Evolutionary conservation across 768 basidiomycete species (phyloP).

Genomic region (Cyclocybe cylindracea): DNA sequence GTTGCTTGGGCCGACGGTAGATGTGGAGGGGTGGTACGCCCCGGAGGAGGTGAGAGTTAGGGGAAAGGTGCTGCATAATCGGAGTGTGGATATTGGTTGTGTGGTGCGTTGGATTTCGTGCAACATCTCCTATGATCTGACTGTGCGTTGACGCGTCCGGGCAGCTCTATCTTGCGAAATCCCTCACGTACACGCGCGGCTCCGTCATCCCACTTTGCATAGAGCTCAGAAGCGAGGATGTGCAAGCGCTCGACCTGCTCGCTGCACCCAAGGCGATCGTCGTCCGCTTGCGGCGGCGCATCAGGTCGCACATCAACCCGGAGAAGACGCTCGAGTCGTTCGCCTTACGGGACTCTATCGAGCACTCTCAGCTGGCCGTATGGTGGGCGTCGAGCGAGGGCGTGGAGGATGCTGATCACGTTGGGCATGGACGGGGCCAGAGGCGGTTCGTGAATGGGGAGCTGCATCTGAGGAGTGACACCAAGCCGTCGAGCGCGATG

Average conservation of each 20-base stretch:
- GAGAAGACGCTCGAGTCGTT: conserved; percentile 9
- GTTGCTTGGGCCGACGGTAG: conserved; percentile 34
- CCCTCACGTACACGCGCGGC: conserved; percentile 41
- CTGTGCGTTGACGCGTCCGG: background rate
- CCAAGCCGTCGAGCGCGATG: conserved; percentile 35
- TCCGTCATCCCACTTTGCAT: conserved; percentile 36
- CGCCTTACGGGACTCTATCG: conserved; percentile 12
- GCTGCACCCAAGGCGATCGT: conserved; percentile 28
- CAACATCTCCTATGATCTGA: background rate
- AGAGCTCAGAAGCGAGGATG: conserved; percentile 27
- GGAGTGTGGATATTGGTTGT: conserved; percentile 29
- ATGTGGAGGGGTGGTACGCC: conserved; percentile 40
- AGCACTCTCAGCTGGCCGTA: conserved; percentile 14
- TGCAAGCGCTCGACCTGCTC: conserved; percentile 32
- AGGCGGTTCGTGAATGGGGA: conserved; percentile 31
- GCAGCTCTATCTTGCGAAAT: conserved; percentile 40
- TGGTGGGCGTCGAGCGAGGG: conserved; percentile 17
- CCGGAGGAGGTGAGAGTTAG: conserved; percentile 20
- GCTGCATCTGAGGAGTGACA: conserved; percentile 29
- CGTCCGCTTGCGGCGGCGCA: conserved; percentile 21
- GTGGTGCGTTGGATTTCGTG: conserved; percentile 27
- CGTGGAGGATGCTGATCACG: conserved; percentile 5
- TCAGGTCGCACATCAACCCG: conserved; percentile 4
- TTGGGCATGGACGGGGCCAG: conserved; percentile 22
- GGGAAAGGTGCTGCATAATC: conserved; percentile 28